These are phyloP conservation scores for Cladosporium sp. DNA, from an alignment of 2,329 filamentous ascomycete species.

Conservation along the genomic window DNA sequence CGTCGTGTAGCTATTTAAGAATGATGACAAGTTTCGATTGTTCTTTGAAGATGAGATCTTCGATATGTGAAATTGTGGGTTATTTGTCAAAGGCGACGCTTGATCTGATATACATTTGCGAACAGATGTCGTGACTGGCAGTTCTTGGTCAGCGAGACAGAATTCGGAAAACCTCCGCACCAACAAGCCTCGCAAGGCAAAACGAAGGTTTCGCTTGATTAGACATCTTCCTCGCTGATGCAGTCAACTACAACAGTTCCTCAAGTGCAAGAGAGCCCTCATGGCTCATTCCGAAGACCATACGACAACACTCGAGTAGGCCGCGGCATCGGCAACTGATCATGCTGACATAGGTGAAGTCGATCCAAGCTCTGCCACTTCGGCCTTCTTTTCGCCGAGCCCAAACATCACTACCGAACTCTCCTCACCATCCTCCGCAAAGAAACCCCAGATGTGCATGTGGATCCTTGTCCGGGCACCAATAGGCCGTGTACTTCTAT, in stretches of 20 bases:
- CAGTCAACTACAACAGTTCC: neutral
- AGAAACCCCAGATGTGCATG: neutral
- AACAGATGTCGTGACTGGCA: neutral
- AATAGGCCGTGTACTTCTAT: constrained; percentile 4
- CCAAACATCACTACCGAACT: constrained; percentile 10
- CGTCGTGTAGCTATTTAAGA: neutral
- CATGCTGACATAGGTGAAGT: constrained; percentile 1
- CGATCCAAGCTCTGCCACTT: constrained; percentile 13
- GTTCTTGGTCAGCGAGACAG: constrained; percentile 11
- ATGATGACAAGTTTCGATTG: neutral
- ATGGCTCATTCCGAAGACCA: neutral
- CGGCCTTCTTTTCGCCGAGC: constrained; percentile 19
- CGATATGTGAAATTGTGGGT: neutral
- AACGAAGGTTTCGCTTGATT: constrained; percentile 1
- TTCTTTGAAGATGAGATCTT: neutral
- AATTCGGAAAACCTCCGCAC: constrained; percentile 7
- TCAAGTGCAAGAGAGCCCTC: neutral
- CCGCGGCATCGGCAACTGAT: neutral
- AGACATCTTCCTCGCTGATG: neutral
- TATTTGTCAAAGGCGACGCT: neutral
- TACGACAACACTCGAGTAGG: neutral
- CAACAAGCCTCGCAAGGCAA: neutral
- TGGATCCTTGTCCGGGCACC: constrained; percentile 16
- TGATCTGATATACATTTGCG: neutral
- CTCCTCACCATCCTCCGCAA: constrained; percentile 10